A percentile compares a stretch with the other conserved stretches of the same genome.
Evolutionary conservation across 1,284 basidiomycete species (phyloP).

Genomic region (Irpex sp.): DNA sequence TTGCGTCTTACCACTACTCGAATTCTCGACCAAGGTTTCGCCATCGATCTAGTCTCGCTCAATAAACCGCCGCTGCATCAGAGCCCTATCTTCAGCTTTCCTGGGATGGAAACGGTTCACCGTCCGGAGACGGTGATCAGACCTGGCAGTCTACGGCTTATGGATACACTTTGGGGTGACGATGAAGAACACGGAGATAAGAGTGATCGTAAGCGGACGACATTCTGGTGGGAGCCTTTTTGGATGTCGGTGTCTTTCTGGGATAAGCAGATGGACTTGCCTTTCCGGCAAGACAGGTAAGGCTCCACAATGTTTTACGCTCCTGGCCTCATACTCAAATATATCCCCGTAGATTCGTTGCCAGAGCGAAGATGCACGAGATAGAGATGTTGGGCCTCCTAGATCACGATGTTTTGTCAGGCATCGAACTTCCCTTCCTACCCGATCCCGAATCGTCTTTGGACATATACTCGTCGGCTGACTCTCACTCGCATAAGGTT

Average conservation of each 20-base stretch:
- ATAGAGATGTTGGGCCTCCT: constrained; percentile 91
- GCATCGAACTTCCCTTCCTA: constrained; percentile 80
- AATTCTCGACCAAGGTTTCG: constrained; percentile 94
- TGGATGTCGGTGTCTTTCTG: constrained; percentile 81
- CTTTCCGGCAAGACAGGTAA: constrained; percentile 81
- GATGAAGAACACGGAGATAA: constrained; percentile 39
- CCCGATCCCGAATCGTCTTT: constrained; percentile 35
- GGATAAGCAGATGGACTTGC: constrained; percentile 84
- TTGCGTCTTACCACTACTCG: constrained; percentile 91
- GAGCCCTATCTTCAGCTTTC: constrained; percentile 86
- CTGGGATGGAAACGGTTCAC: constrained; percentile 47
- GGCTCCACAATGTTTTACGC: constrained; percentile 10
- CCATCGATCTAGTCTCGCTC: constrained; percentile 86
- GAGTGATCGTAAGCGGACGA: constrained; percentile 39
- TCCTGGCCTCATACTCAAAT: background rate
- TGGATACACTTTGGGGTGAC: constrained; percentile 84
- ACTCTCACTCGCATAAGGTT: background rate
- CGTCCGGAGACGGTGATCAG: constrained; percentile 43
- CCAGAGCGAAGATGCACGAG: constrained; percentile 91
- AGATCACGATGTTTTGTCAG: constrained; percentile 84
- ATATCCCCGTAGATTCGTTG: constrained; percentile 64
- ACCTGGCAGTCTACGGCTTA: constrained; percentile 40
- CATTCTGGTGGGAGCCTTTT: constrained; percentile 85
- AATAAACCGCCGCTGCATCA: constrained; percentile 93
- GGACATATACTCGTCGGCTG: constrained; percentile 12